Evolutionary conservation across 1,284 basidiomycete species (phyloP), one percentile per base, ranked within the genome.

Genomic region (Puccinia triticina): DNA sequence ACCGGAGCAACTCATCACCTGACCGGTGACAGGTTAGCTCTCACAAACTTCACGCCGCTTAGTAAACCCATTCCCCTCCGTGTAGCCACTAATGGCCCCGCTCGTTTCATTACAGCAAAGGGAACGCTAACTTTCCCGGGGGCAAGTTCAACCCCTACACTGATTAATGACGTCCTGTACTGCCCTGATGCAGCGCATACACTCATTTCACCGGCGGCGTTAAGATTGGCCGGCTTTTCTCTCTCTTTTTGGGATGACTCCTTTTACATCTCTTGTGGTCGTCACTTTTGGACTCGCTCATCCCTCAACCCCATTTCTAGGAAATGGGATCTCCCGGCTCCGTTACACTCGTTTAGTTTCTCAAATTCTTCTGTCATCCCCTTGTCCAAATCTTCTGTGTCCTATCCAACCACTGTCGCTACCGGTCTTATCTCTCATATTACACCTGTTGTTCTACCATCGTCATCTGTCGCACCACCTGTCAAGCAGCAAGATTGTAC

Each of bases 1-100:
- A 32, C 77, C 14, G 77, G 77, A 29, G 76, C 76, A 12, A 77
- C 57, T 2, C 76, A 43, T 43, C 40, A 43, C 40, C 12, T 43
- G 40, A 43, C 40, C 4, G 40, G 40, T 43, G 40, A 43, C 50
- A 26, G 40, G 40, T 43, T 12, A 43, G 40, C 40, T 12, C 12
- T 43, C 4, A 43, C 46, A 18, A n/a, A n/a, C 10, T 26, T 32
- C 14, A 16, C 1, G 2, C 7, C 21, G 4, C 40, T 73, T 2
- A 16, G 18, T 23, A 16, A 2, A 16, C 48, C 71, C 46, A 46
- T 73, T 3, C 71, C 71, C 23, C 18, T 73, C 14, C 23, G n/a
- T 48, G 71, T 73, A 11, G 37, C 46, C 21, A 50, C 71, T 73
- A 29, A 73, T 21, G 37, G 37, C 2, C 40, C 23, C 46, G 7